Evolutionary conservation across 352 stramenopile genomes (phyloP).

Genomic region (Elongisporangium prolatum): DNA sequence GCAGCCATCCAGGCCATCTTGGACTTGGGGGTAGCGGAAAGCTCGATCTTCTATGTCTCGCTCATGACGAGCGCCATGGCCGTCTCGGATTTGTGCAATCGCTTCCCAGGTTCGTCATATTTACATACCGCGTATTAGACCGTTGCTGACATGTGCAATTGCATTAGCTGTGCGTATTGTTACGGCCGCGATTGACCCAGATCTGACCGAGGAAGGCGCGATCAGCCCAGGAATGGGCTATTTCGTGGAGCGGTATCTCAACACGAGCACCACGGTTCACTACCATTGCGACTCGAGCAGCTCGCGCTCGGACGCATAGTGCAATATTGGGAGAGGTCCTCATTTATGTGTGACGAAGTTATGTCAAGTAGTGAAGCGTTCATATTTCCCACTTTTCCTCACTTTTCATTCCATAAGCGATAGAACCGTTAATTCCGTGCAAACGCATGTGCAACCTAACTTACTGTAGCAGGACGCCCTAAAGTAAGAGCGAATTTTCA

Average conservation of each 20-base stretch:
- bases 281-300: neutral
- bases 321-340: too few relatives aligned
- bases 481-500: neutral
- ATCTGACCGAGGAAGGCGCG: slow-evolving; percentile 9
- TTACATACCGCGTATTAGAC: neutral
- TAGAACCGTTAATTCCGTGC: neutral
- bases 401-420: neutral
- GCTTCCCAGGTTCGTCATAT: slow-evolving; percentile 10
- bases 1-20: slow-evolving; percentile 31
- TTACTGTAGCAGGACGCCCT: neutral
- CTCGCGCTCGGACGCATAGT: neutral
- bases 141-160: neutral
- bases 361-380: neutral
- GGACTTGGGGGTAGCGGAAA: slow-evolving; percentile 21
- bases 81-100: slow-evolving; percentile 19
- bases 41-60: slow-evolving; percentile 23
- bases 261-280: slow-evolving; percentile 14
- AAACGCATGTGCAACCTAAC: neutral
- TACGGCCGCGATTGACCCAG: slow-evolving; percentile 24
- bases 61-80: slow-evolving; percentile 22
- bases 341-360: neutral
- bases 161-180: slow-evolving; percentile 16
- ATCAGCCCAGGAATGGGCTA: slow-evolving; percentile 26
- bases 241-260: slow-evolving; percentile 38
- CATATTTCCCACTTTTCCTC: too few relatives aligned